Base-by-base conservation (phyloP, 495 filamentous ascomycete species). In the Friedmanniomyces endolithicus region DNA sequence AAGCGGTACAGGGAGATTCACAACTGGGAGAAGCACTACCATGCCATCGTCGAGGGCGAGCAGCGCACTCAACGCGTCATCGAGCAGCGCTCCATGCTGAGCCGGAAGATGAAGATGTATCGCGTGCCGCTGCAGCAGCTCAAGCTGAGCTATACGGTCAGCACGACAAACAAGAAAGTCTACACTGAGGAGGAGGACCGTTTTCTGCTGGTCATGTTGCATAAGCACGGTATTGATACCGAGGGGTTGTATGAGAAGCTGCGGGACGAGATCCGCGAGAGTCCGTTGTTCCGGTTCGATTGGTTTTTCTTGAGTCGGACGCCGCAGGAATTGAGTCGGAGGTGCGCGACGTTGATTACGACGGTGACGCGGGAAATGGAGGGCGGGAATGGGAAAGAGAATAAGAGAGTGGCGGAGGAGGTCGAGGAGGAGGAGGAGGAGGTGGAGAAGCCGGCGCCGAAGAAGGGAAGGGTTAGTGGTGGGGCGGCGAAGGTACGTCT, bases 101-200 rank as follows among this genome's bases (percentile, higher is more conserved):
- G 82, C 48, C 90, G 87, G 77, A 99, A 99, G 78, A 82, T 99
- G 76, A 75, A 82, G 58, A 87, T 90, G 78, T 97, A 95, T 67
- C 87, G 90, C 6, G 90, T 96, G 41, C 94, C 94, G 27, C 77
- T 99, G 2, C 90, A 97, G 69, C 94, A 99, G 69, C 78, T 99
- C 53, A 95, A 94, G 75, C 87, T 99, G 72, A 95, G 92, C 71
- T 99, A 99, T 68, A 92, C 88, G 0, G 92, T 99, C 20, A 94
- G 88, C 1, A 99, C 94, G 2, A 99, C 94, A 46, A 99, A 99
- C 74, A 99, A 99, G 76, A 97, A 97, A 72, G 88, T 97, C 6
- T 99, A 99, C 65, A 96, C 92, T 0, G 94, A 97, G 65, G 94
- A 99, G 65, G 94, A 99, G 70, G 94, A 99, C 64, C 81, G 94